Conservation (phyloP, 2,329 filamentous ascomycete genomes). For the Diaporthe capsici region DNA sequence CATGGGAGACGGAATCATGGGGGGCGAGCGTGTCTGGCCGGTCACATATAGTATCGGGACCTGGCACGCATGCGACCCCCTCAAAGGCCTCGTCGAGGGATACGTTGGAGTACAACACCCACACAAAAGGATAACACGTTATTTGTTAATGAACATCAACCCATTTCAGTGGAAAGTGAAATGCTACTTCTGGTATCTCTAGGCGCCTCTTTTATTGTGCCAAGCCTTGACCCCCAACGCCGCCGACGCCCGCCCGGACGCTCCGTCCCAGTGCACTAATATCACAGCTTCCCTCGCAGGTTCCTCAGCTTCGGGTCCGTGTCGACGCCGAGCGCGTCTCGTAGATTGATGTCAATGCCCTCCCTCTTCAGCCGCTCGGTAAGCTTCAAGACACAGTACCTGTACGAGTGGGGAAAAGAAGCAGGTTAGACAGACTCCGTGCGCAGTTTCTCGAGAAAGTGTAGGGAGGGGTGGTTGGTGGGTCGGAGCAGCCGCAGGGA, state of each 20-base stretch:
- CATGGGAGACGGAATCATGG: constrained; percentile 26
- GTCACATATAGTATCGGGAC: neutral
- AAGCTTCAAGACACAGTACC: constrained; percentile 43
- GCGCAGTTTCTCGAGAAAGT: neutral
- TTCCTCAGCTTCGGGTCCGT: constrained; percentile 42
- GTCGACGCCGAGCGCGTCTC: constrained; percentile 41
- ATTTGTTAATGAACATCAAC: neutral
- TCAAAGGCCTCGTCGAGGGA: constrained; percentile 21
- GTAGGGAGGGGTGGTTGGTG: neutral
- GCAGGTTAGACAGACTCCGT: constrained; percentile 35
- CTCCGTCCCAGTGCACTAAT: too few species aligned
- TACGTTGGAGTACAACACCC: neutral
- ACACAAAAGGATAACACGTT: constrained; percentile 11
- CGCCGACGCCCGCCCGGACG: neutral
- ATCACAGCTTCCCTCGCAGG: constrained; percentile 39
- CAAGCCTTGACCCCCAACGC: neutral
- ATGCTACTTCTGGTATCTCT: constrained; percentile 6
- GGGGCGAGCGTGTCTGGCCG: constrained; percentile 1
- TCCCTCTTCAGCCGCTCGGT: constrained; percentile 42
- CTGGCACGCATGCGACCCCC: neutral
- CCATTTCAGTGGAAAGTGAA: neutral
- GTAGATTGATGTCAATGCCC: constrained; percentile 43
- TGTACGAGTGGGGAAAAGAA: constrained; percentile 2
- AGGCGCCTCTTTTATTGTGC: neutral
- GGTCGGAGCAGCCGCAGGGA: neutral